Conservation (phyloP, 164 flowering plant species). For the Buxus sempervirens region DNA sequence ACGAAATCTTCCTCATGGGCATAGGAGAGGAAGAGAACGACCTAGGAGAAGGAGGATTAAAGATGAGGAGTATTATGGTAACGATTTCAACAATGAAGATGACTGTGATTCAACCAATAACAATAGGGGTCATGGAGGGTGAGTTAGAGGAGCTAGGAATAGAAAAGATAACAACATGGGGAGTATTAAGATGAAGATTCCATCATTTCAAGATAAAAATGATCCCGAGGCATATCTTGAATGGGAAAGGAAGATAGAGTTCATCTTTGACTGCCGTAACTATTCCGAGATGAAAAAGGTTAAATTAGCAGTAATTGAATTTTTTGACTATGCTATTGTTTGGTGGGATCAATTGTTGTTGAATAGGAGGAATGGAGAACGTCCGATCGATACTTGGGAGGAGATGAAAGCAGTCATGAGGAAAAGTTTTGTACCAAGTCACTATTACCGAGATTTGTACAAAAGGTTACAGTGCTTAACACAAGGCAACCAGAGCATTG, state of each 20-base stretch:
- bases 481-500: too few species aligned
- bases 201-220: conserved; percentile 6
- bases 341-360: too few species aligned
- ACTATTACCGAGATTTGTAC: too few species aligned
- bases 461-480: too few species aligned
- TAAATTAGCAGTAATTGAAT: too few species aligned
- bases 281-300: conserved; percentile 3
- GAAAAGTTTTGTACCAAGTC: too few species aligned
- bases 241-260: conserved; percentile 5
- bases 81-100: not conserved
- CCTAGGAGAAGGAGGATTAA: not conserved
- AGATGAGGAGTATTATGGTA: not conserved
- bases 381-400: too few species aligned
- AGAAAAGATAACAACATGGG: not conserved
- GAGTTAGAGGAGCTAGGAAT: not conserved
- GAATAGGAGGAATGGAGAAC: too few species aligned
- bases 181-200: conserved; percentile 1
- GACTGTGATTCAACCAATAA: not conserved
- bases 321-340: too few species aligned
- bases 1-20: not conserved
- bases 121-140: not conserved
- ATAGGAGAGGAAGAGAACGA: not conserved
- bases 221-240: conserved; percentile 5
- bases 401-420: too few species aligned
- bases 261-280: conserved; percentile 1